Percentiles rank a stretch among this genome's conserved stretches.
These are phyloP conservation scores for Dryadomyces quercivorus DNA, from an alignment of 2,329 filamentous ascomycete species.

Conservation along the genomic window DNA sequence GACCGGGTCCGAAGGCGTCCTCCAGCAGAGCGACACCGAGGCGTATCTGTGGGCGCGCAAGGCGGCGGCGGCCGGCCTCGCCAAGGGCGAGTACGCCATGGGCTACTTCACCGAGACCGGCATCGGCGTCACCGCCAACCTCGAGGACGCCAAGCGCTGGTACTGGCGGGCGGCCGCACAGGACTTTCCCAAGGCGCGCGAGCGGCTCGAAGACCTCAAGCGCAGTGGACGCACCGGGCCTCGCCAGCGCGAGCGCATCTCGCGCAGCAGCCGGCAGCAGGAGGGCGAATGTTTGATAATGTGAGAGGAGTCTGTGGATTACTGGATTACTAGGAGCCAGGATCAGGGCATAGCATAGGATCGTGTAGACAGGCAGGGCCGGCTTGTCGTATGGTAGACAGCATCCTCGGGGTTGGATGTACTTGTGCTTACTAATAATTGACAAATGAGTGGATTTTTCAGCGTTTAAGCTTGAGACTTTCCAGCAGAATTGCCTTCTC, in stretches of 20 bases:
- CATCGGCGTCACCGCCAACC: slow-evolving; percentile 72
- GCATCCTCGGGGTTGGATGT: not conserved
- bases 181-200: slow-evolving; percentile 85
- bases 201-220: slow-evolving; percentile 86
- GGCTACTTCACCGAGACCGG: slow-evolving; percentile 95
- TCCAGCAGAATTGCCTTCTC: no score
- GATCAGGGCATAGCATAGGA: no score
- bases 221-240: slow-evolving; percentile 59
- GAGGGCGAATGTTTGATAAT: slow-evolving; percentile 82
- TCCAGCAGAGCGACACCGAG: slow-evolving; percentile 88
- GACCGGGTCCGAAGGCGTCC: slow-evolving; percentile 75
- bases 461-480: no score
- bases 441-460: no score
- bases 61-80: slow-evolving; percentile 72
- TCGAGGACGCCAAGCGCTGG: slow-evolving; percentile 96
- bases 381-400: not conserved
- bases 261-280: slow-evolving; percentile 75
- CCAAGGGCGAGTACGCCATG: slow-evolving; percentile 97
- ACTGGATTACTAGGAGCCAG: no score
- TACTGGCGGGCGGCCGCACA: slow-evolving; percentile 95
- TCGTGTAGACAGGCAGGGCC: no score
- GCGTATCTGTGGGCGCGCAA: slow-evolving; percentile 96
- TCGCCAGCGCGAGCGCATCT: slow-evolving; percentile 67
- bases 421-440: no score
- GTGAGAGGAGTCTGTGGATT: no score